Base-by-base conservation (phyloP, 768 basidiomycete species). In the Exsudoporus frostii region DNA sequence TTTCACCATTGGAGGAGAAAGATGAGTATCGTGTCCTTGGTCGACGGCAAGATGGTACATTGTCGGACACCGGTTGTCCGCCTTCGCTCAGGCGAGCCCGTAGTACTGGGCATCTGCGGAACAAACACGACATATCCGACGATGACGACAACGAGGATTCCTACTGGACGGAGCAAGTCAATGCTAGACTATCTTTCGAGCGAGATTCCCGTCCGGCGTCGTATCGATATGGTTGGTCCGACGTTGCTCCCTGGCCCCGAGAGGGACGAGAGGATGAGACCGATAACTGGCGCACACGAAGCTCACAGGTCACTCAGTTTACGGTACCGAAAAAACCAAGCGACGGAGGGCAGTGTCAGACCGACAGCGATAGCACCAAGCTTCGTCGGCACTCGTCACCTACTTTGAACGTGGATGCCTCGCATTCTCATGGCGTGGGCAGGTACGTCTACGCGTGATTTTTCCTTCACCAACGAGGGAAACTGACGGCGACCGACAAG, bases 211-310 rank as follows among this genome's bases (percentile, higher is more conserved):
- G 7, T 11, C 32, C 8, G 22, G 25, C 22, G 3, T 13, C 15
- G 11, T 9, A 15, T 22, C 53, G 41, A 36, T 20, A 36, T 37
- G 19, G 45, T 3, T 45, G 22, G 48, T n/a, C 45, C 6, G 47
- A 53, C 20, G 10, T 4, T 7, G 20, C 43, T n/a, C 43, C 44
- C 8, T 54, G 53, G 51, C 25, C 32, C 2, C 41, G 13, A 8
- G 51, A 45, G 15, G 32, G 48, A 51, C 52, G 34, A 22, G 60
- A 43, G 38, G 44, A 48, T 33, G 51, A 49, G 38, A 37, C 7
- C 8, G 27, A 53, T 14, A 50, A 53, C 38, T 61, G 59, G 65
- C 64, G 61, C 25, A 10, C 22, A 10, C 56, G 52, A 33, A 20
- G 14, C 17, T 14, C 44, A 29, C 51, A 36, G 2, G 25, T 41